Conservation (phyloP, 371 early-diverging fungal species). For the Phascolomyces articulosus region DNA sequence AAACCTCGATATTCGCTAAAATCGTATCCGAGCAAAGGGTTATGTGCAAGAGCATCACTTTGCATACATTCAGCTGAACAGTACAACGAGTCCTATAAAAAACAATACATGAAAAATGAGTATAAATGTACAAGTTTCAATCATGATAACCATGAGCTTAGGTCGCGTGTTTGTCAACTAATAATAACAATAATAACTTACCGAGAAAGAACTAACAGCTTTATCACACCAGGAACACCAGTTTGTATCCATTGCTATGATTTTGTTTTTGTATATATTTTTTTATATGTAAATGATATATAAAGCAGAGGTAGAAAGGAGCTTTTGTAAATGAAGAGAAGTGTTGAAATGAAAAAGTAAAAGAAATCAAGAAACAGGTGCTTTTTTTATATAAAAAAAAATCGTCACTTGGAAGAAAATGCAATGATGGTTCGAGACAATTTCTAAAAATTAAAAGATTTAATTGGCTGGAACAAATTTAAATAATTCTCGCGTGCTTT, state of each 20-base stretch:
- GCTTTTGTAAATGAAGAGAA: background rate
- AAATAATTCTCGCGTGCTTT: slow-evolving; percentile 3
- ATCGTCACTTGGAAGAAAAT: no score
- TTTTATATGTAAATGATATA: no score
- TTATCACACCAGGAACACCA: slow-evolving; percentile 18
- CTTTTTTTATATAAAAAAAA: no score
- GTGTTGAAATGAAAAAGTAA: background rate
- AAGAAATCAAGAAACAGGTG: no score
- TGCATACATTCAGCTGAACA: slow-evolving; percentile 30
- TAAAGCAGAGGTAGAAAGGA: background rate
- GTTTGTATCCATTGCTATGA: slow-evolving; percentile 1
- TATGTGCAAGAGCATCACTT: slow-evolving; percentile 22
- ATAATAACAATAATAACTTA: background rate
- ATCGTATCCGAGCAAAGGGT: slow-evolving; percentile 27
- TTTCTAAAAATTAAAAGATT: background rate
- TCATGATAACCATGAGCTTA: background rate
- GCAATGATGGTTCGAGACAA: slow-evolving; percentile 7
- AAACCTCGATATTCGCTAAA: slow-evolving; percentile 10
- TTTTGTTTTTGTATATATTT: no score
- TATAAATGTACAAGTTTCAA: background rate
- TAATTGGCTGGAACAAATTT: background rate
- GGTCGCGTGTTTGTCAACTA: background rate
- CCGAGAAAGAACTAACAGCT: slow-evolving; percentile 18
- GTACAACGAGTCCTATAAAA: slow-evolving; percentile 29
- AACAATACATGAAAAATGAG: background rate